A percentile compares a stretch with the other conserved stretches of the same genome.
phyloP scores from a whole-genome alignment of 164 flowering plant genomes.

The Euptelea pleiosperma region DNA sequence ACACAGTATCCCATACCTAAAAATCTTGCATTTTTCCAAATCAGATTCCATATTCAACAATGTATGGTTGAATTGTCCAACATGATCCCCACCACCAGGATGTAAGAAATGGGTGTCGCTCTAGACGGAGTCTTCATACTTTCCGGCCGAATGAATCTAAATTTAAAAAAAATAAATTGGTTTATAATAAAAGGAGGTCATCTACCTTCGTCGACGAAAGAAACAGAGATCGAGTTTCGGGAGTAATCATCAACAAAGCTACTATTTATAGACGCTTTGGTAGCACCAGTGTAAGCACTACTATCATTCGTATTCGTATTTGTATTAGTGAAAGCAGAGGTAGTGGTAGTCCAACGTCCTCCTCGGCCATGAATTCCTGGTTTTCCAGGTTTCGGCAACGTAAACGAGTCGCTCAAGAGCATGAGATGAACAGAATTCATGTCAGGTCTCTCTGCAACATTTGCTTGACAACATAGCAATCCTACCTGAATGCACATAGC shows the following conservation, averaged over 20 bases:
- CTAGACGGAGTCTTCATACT: no score
- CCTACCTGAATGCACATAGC: conserved; percentile 75
- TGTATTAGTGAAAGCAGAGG: conserved; percentile 30
- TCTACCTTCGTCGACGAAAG: conserved; percentile 78
- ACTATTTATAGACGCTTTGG: conserved; percentile 31
- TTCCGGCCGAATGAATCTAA: no score
- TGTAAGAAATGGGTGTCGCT: no score
- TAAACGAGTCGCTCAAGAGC: conserved; percentile 69
- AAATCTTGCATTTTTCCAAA: no score
- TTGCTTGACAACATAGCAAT: conserved; percentile 70
- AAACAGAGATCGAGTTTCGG: conserved; percentile 61
- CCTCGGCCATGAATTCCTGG: conserved; percentile 72
- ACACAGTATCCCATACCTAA: no score
- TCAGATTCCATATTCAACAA: no score
- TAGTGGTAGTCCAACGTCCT: conserved; percentile 46
- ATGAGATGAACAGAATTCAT: conserved; percentile 67
- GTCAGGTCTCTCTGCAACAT: conserved; percentile 56
- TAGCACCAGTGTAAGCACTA: conserved; percentile 26
- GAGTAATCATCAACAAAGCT: conserved; percentile 54
- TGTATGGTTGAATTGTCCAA: no score
- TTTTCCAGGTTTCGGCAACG: conserved; percentile 60
- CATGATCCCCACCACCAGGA: no score
- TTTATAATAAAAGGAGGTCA: conserved; percentile 30
- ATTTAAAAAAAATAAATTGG: no score
- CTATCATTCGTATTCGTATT: no score